phyloP scores from a whole-genome alignment of 768 basidiomycete genomes.

The Leccinum fibrillosum region DNA sequence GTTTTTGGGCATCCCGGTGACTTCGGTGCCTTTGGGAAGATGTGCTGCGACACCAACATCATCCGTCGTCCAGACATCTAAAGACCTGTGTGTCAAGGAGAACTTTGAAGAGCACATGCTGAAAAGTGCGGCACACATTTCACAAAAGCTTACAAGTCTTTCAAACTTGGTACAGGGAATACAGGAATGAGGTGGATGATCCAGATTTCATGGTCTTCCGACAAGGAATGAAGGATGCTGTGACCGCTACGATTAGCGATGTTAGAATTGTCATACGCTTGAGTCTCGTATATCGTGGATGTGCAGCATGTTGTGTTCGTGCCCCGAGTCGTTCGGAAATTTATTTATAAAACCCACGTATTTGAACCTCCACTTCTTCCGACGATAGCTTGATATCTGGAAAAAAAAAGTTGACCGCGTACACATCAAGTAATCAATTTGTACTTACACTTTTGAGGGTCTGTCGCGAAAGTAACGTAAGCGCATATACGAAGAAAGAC shows the following conservation, averaged over 20 bases:
- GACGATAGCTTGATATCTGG: conserved; percentile 76
- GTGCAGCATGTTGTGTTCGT: not conserved
- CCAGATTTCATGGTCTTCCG: not conserved
- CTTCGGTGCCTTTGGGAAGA: not conserved
- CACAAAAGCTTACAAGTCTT: not conserved
- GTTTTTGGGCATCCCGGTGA: not conserved
- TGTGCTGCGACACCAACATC: not conserved
- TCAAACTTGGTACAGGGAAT: not conserved
- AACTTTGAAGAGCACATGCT: not conserved
- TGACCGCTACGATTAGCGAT: not conserved
- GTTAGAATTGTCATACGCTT: not conserved
- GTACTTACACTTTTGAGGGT: conserved; percentile 51
- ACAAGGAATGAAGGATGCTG: not conserved
- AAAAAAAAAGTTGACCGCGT: conserved; percentile 12
- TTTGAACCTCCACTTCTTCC: conserved; percentile 70
- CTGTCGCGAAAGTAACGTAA: conserved; percentile 25
- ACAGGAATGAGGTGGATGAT: not conserved
- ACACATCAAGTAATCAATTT: not conserved
- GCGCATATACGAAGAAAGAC: not conserved
- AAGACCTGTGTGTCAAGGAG: not conserved
- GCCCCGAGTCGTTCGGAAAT: not conserved
- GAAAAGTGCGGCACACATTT: not conserved
- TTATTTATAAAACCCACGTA: conserved; percentile 57
- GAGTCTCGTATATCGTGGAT: not conserved
- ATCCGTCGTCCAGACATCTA: not conserved